Evolutionary conservation across 768 basidiomycete species (phyloP).

Genomic region (Dioszegia crocea): DNA sequence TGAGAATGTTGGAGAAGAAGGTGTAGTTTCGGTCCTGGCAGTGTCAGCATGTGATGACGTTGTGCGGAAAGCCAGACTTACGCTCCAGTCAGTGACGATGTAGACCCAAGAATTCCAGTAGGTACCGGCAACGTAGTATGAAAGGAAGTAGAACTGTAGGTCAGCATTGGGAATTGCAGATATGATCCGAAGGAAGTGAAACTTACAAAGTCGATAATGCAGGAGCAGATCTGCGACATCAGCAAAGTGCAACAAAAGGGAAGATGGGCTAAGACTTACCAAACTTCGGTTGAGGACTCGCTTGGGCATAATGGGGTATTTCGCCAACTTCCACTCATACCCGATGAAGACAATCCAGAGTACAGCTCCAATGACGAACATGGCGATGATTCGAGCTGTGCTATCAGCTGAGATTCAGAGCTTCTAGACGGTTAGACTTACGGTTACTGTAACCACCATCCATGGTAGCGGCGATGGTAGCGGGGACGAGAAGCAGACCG

Average conservation of each 20-base stretch:
- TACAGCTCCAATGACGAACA: conserved; percentile 54
- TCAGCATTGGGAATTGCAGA: not conserved
- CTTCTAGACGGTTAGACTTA: not conserved
- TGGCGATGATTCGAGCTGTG: conserved; percentile 51
- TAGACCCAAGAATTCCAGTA: conserved; percentile 38
- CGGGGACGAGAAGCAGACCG: conserved; percentile 34
- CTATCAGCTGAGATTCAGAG: not conserved
- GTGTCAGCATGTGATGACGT: not conserved
- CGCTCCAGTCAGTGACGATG: conserved; percentile 50
- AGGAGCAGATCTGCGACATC: conserved; percentile 19
- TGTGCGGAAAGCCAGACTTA: conserved; percentile 22
- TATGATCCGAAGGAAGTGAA: not conserved
- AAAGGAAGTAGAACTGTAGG: conserved; percentile 28
- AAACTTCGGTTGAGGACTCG: conserved; percentile 51
- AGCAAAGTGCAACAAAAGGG: not conserved
- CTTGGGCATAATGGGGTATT: conserved; percentile 49
- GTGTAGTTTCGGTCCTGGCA: conserved; percentile 22
- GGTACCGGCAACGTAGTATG: conserved; percentile 22
- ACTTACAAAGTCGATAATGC: conserved; percentile 30
- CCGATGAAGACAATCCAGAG: conserved; percentile 49
- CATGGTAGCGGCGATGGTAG: conserved; percentile 39
- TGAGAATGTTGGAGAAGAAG: conserved; percentile 17
- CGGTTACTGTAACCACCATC: conserved; percentile 31
- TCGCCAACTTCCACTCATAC: conserved; percentile 50
- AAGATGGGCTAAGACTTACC: conserved; percentile 18